Conservation (phyloP, 2,329 filamentous ascomycete species). For the Epichloe aotearoae region DNA sequence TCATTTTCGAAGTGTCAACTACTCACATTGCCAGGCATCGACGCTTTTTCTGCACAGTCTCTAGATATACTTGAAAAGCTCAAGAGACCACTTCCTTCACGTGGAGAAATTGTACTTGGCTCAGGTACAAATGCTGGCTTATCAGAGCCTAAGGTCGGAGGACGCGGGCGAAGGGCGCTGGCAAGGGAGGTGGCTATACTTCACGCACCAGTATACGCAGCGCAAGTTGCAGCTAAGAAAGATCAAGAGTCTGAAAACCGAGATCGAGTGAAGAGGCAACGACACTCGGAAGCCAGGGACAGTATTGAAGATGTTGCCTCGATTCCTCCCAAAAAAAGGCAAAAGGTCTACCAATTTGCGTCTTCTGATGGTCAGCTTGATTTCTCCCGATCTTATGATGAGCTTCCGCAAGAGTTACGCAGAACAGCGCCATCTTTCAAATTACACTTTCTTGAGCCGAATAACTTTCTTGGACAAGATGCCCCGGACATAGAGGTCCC, state of each 20-base stretch:
- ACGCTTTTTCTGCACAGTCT: constrained; percentile 29
- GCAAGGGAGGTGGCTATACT: constrained; percentile 33
- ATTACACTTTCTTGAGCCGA: constrained; percentile 5
- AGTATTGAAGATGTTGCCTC: not conserved
- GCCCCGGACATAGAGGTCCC: not conserved
- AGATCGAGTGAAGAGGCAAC: constrained; percentile 7
- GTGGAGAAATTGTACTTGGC: not conserved
- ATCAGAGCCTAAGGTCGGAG: constrained; percentile 12
- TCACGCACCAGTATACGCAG: constrained; percentile 37
- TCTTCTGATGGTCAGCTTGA: not conserved
- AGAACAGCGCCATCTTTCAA: not conserved
- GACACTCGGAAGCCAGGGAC: not conserved
- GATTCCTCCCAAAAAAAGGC: not conserved
- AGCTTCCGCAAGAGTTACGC: not conserved
- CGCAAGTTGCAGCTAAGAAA: constrained; percentile 22
- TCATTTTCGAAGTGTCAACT: constrained; percentile 31
- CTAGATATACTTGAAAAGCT: constrained; percentile 32
- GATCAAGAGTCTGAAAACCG: constrained; percentile 12
- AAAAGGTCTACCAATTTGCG: not conserved
- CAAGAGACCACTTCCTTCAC: constrained; percentile 24
- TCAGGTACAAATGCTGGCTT: not conserved
- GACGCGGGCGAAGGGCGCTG: constrained; percentile 21
- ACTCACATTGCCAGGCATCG: constrained; percentile 27
- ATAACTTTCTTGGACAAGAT: constrained; percentile 5
- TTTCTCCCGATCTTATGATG: not conserved